Conservation (phyloP, 805 yeast genomes). For the Wilhelminamyces savonicus region DNA sequence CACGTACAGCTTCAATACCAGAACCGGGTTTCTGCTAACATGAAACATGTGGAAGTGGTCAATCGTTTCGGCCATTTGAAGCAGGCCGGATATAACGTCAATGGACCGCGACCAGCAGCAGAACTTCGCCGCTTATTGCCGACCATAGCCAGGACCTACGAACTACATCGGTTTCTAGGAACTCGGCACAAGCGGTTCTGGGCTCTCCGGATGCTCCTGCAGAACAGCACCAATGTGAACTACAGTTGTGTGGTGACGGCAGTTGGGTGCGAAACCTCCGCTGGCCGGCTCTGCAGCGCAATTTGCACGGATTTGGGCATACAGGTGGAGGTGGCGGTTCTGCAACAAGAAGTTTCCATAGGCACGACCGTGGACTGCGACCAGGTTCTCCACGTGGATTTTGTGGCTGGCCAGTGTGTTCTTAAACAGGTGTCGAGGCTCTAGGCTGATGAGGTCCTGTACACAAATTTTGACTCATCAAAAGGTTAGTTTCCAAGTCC, state of each 20-base stretch:
- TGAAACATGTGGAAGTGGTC: constrained; percentile 5
- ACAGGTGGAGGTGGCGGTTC: constrained; percentile 36
- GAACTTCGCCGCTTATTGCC: constrained; percentile 10
- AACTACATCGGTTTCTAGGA: constrained; percentile 9
- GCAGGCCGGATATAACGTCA: constrained; percentile 26
- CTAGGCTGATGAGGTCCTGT: neutral
- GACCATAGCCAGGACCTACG: constrained; percentile 9
- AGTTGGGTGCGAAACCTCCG: constrained; percentile 17
- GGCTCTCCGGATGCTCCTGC: constrained; percentile 18
- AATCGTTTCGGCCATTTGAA: constrained; percentile 19
- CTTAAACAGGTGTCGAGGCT: constrained; percentile 15
- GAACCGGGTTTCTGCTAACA: constrained; percentile 2
- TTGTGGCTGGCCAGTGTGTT: constrained; percentile 33
- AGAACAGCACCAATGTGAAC: constrained; percentile 4
- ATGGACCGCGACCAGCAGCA: constrained; percentile 20
- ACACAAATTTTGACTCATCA: neutral
- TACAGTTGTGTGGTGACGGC: constrained; percentile 38
- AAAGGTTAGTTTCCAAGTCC: neutral
- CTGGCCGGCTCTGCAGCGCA: constrained; percentile 28
- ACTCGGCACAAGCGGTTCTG: constrained; percentile 13
- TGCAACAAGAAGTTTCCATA: constrained; percentile 14
- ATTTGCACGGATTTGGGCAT: constrained; percentile 43
- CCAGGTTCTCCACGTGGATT: constrained; percentile 36
- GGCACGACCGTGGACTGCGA: constrained; percentile 45
- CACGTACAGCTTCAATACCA: constrained; percentile 14